Evolutionary conservation across 768 basidiomycete species (phyloP).

Genomic region (Mycena rebaudengoi): DNA sequence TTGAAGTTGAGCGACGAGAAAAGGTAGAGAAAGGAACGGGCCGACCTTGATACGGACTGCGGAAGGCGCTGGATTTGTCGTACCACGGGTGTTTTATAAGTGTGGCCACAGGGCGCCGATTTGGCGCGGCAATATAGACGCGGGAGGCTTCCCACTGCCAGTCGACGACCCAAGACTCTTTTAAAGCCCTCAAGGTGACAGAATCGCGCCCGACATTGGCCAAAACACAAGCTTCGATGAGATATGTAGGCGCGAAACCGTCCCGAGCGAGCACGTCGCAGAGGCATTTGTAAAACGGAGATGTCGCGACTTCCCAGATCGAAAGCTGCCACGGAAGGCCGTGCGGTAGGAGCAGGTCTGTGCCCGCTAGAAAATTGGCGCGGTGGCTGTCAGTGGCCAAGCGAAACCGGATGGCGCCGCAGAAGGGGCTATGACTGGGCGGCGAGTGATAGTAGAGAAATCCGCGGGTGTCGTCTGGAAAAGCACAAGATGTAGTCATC

Average conservation of each 20-base stretch:
- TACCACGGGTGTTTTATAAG: constrained; percentile 20
- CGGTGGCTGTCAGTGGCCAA: not conserved
- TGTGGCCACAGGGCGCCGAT: not conserved
- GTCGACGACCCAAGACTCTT: constrained; percentile 9
- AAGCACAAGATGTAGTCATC: not conserved
- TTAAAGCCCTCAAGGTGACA: constrained; percentile 11
- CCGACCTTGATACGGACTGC: not conserved
- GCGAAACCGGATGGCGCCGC: constrained; percentile 10
- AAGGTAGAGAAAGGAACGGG: not conserved
- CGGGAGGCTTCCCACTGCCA: constrained; percentile 11
- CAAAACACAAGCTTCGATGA: not conserved
- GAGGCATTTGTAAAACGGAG: not conserved
- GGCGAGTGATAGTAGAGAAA: constrained; percentile 23
- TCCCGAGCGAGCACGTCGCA: constrained; percentile 2
- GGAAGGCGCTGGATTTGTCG: not conserved
- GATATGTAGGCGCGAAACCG: constrained; percentile 8
- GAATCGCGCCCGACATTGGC: constrained; percentile 13
- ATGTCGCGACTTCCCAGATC: constrained; percentile 1
- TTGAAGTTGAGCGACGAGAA: not conserved
- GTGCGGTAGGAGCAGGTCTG: constrained; percentile 19
- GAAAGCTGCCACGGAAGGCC: constrained; percentile 22
- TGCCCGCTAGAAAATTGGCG: constrained; percentile 3
- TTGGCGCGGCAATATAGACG: not conserved
- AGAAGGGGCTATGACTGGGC: not conserved
- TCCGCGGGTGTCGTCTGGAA: not conserved